A percentile compares a stretch with the other conserved stretches of the same genome.
Conservation (phyloP, 306 rosid species). For the Geum urbanum region DNA sequence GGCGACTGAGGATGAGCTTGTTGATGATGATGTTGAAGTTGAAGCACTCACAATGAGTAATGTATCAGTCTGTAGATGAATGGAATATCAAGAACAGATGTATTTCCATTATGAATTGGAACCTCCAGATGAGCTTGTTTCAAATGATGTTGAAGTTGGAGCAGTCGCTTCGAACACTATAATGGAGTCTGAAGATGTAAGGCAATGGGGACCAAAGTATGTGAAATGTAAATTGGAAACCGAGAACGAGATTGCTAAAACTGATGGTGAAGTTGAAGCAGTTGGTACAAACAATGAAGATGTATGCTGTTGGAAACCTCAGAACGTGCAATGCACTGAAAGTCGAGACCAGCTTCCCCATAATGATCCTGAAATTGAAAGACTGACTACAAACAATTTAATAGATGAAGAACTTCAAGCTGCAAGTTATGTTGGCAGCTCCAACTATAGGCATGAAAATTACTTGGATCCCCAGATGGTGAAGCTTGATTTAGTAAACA, state of each 20-base stretch:
- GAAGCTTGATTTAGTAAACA: background rate
- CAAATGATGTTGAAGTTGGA: background rate
- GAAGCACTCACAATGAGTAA: background rate
- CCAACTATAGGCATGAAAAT: background rate
- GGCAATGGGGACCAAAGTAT: background rate
- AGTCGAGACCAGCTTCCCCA: background rate
- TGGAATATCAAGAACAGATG: background rate
- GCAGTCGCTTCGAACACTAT: background rate
- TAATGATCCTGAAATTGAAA: background rate
- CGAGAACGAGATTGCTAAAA: background rate
- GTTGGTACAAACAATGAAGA: background rate
- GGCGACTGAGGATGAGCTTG: background rate
- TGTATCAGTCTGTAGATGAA: background rate
- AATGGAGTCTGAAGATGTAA: background rate
- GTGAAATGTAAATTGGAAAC: background rate
- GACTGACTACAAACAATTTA: background rate
- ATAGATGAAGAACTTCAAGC: background rate
- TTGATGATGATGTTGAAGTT: background rate
- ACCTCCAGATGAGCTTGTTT: background rate
- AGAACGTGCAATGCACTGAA: background rate
- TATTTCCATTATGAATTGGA: background rate
- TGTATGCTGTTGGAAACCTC: background rate
- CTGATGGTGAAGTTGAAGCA: background rate
- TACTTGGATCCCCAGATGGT: background rate
- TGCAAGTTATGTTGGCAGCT: background rate